These are phyloP conservation scores for Solanum dulcamara DNA, from an alignment of 257 asterid genomes.

Conservation along the genomic window DNA sequence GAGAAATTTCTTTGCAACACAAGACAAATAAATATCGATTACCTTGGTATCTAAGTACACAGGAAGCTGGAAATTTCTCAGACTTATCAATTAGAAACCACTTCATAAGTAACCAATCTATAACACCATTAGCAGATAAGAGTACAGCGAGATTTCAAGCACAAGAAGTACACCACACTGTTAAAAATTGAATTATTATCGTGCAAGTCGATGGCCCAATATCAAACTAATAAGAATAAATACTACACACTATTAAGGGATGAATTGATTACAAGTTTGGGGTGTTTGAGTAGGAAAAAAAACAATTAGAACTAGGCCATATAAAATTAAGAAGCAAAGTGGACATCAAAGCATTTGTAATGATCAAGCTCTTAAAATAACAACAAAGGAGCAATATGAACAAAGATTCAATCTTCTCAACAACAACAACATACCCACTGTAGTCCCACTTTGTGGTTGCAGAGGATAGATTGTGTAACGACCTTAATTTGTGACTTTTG, in stretches of 20 bases:
- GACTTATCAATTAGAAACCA: neutral
- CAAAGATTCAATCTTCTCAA: neutral
- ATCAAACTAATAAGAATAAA: neutral
- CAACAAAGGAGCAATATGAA: neutral
- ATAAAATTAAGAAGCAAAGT: neutral
- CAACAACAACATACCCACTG: neutral
- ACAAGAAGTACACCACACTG: neutral
- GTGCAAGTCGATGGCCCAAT: neutral
- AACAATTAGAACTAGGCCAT: neutral
- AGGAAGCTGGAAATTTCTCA: neutral
- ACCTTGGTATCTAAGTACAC: neutral
- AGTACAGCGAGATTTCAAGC: neutral
- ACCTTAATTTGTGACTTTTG: too few species aligned
- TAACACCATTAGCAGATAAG: neutral
- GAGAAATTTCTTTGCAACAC: neutral
- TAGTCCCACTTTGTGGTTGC: neutral
- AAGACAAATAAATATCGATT: neutral
- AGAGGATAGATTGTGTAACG: neutral
- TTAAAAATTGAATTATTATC: neutral
- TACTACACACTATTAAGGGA: neutral
- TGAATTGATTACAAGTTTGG: neutral
- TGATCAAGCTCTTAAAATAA: neutral
- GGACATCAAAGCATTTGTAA: neutral
- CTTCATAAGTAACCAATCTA: neutral
- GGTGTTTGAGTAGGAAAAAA: neutral